Base-by-base conservation (phyloP, 108 stramenopile species). In the Pseudonitzschia multiseries region DNA sequence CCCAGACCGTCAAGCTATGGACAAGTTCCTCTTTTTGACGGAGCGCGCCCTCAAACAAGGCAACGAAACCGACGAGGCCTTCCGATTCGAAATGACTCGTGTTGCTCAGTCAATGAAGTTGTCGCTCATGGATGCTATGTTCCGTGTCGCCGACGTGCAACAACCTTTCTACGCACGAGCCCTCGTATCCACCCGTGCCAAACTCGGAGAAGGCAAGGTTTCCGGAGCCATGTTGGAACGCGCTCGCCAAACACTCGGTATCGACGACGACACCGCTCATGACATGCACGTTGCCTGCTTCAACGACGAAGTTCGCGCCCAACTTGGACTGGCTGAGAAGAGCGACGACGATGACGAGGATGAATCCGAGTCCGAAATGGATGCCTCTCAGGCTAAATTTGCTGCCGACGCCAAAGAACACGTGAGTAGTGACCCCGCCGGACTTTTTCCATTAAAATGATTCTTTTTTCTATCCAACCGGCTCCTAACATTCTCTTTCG, bases 141-240 rank as follows among this genome's bases (percentile, higher is more conserved):
- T 89, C 22, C 74, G 91, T 14, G 87, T 89, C 3, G 77, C 78
- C 28, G 80, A 75, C 2, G 86, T 88, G 5, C 87, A 85, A 31
- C 85, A 84, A 64, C 94, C 94, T 14, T 93, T 96, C 69, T 96
- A 96, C 66, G 79, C 82, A 57, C 79, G 88, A 27, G 95, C 93
- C 3, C 77, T 96, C 52, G 57, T 73, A 62, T 86, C 83, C 42
- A 85, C 95, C 14, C 71, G 88, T 27, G 69, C 79, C 54, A 93
- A 96, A 68, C 70, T 96, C 68, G 90, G 84, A 57, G 81, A 76
- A 32, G 86, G 86, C 50, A 76, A 82, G 31, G 89, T 96, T 53
- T 83, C 81, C 31, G 70, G 85, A 2, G 84, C 83, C 54, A 93
- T 90, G 87, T 69, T 96, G 69, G 70, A 75, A 53, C 75, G 89